These are phyloP conservation scores for Xylaria polymorpha DNA, from an alignment of 2,329 filamentous ascomycete species.

Conservation along the genomic window DNA sequence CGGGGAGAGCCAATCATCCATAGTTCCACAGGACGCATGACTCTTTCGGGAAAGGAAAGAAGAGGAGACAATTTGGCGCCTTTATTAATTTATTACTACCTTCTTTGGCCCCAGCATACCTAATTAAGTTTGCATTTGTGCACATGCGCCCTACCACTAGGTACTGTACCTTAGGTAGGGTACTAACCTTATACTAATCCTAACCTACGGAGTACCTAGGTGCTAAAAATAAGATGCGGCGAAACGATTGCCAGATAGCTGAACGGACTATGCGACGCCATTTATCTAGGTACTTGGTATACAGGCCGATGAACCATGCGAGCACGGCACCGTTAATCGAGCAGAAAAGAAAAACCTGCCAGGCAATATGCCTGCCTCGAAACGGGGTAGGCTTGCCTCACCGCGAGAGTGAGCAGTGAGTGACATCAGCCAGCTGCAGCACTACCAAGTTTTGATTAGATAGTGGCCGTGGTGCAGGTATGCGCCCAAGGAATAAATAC, in stretches of 20 bases:
- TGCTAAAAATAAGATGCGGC: neutral
- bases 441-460: constrained; percentile 21
- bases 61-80: neutral
- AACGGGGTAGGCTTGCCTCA: constrained; percentile 17
- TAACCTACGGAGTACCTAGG: no score
- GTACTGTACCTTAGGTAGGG: neutral
- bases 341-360: constrained; percentile 18
- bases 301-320: neutral
- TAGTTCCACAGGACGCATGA: neutral
- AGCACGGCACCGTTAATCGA: constrained; percentile 7
- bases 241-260: neutral
- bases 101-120: neutral
- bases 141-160: neutral
- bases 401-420: constrained; percentile 4
- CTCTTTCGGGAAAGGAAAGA: neutral
- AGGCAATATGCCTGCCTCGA: constrained; percentile 9
- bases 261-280: neutral
- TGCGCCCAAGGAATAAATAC: constrained; percentile 1
- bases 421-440: constrained; percentile 25
- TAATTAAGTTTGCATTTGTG: neutral
- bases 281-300: neutral
- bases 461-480: constrained; percentile 1
- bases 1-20: constrained; percentile 4
- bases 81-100: neutral
- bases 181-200: no score